A percentile compares a stretch with the other conserved stretches of the same genome.
Conservation (phyloP, 2,329 filamentous ascomycete species). For the Penicillium thymicola region DNA sequence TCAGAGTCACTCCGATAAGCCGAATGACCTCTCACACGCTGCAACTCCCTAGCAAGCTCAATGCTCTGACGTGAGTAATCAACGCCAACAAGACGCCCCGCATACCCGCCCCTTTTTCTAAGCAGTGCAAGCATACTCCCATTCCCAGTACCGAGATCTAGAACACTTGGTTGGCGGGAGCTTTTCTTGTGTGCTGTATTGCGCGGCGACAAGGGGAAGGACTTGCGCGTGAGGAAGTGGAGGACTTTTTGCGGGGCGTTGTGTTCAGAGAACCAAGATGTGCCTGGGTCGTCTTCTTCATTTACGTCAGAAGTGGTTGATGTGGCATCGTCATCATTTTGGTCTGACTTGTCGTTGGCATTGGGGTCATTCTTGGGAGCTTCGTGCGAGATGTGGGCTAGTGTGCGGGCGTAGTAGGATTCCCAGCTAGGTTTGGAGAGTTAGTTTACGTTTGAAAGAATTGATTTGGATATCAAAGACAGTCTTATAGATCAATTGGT, state of each 20-base stretch:
- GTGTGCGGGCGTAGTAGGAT: conserved; percentile 45
- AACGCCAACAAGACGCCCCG: conserved; percentile 72
- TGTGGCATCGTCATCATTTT: neutral
- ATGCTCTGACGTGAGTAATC: conserved; percentile 81
- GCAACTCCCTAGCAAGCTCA: conserved; percentile 66
- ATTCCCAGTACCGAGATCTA: conserved; percentile 93
- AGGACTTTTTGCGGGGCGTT: conserved; percentile 80
- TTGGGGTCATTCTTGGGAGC: conserved; percentile 1
- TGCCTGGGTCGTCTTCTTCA: conserved; percentile 72
- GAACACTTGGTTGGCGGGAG: conserved; percentile 47
- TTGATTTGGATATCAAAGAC: neutral
- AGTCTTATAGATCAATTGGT: neutral
- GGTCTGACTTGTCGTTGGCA: conserved; percentile 51
- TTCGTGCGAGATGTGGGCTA: conserved; percentile 35
- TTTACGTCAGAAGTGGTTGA: conserved; percentile 55
- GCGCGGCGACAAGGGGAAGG: conserved; percentile 44
- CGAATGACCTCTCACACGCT: conserved; percentile 34
- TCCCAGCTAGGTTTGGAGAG: conserved; percentile 59
- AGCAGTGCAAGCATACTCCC: conserved; percentile 86
- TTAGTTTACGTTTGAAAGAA: conserved; percentile 1
- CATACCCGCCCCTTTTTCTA: conserved; percentile 61
- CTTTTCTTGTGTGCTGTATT: conserved; percentile 25
- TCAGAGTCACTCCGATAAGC: conserved; percentile 34
- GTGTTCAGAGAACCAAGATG: conserved; percentile 94
- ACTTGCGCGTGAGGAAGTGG: conserved; percentile 57